These are phyloP conservation scores for Phytophthora crassamura DNA, from an alignment of 352 stramenopile species.

Conservation along the genomic window DNA sequence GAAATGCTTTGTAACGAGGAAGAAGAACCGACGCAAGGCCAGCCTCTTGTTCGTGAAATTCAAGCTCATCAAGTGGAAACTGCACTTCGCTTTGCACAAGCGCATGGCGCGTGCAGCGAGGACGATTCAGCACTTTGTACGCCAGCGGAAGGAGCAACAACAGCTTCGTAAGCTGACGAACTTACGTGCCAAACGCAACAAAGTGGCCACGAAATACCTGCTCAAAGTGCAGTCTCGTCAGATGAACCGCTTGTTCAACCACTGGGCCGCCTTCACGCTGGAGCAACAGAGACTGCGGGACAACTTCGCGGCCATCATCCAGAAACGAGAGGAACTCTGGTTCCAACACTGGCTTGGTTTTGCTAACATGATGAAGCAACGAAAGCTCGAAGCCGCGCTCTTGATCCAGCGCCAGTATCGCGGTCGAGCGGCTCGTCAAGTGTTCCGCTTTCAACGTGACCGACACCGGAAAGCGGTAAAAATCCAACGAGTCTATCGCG, in stretches of 20 bases:
- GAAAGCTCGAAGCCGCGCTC: conserved; percentile 34
- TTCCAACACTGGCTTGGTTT: conserved; percentile 59
- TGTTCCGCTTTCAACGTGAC: conserved; percentile 46
- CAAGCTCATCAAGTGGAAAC: conserved; percentile 67
- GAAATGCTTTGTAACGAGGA: conserved; percentile 39
- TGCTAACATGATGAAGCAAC: conserved; percentile 32
- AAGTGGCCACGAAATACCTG: conserved; percentile 61
- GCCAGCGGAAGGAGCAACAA: conserved; percentile 21
- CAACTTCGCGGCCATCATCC: conserved; percentile 55
- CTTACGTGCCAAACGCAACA: conserved; percentile 54
- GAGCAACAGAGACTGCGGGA: conserved; percentile 52
- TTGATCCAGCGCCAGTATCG: conserved; percentile 74
- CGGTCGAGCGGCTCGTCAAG: conserved; percentile 55
- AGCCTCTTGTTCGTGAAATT: conserved; percentile 71
- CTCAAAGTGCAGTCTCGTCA: conserved; percentile 57
- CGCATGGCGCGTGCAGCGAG: conserved; percentile 30
- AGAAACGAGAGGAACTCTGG: conserved; percentile 49
- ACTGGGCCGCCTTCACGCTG: conserved; percentile 50
- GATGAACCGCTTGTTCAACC: conserved; percentile 58
- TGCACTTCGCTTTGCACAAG: conserved; percentile 41
- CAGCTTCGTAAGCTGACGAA: conserved; percentile 49
- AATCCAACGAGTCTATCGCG: conserved; percentile 72
- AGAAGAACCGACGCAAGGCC: conserved; percentile 52
- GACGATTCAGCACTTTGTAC: conserved; percentile 48
- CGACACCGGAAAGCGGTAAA: conserved; percentile 31